A percentile compares a stretch with the other conserved stretches of the same genome.
Conservation (phyloP, 73 alveolate genomes). For the Stentor coeruleus region DNA sequence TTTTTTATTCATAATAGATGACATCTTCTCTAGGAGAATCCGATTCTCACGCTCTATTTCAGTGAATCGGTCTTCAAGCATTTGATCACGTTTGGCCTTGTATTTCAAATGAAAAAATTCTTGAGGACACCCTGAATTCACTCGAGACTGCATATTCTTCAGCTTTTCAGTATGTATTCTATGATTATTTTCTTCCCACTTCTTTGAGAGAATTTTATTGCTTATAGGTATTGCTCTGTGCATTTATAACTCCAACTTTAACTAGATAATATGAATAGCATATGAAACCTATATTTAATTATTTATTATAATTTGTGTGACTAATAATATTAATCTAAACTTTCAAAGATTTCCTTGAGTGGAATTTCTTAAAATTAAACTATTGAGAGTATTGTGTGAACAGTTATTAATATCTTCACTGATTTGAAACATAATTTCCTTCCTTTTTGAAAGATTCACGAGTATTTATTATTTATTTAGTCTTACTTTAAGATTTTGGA, state of each 20-base stretch:
- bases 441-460: too few relatives aligned
- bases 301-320: too few relatives aligned
- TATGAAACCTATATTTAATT: neutral
- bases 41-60: constrained; percentile 71
- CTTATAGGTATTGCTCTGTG: constrained; percentile 37
- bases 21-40: constrained; percentile 63
- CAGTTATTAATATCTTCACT: too few relatives aligned
- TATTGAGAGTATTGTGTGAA: too few relatives aligned
- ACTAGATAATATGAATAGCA: neutral
- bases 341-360: too few relatives aligned
- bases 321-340: too few relatives aligned
- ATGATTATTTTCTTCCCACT: constrained; percentile 37
- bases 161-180: constrained; percentile 33
- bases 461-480: too few relatives aligned
- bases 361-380: too few relatives aligned
- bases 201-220: constrained; percentile 34
- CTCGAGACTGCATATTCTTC: constrained; percentile 23
- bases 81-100: constrained; percentile 52
- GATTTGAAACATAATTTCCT: too few relatives aligned
- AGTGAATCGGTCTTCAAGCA: constrained; percentile 53
- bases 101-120: constrained; percentile 8
- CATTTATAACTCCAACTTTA: constrained; percentile 31
- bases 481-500: too few relatives aligned
- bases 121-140: constrained; percentile 23
- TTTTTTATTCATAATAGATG: constrained; percentile 49